Percentiles rank a stretch among this genome's conserved stretches.
phyloP scores from a whole-genome alignment of 1,139 yeast species.

The Magnusiomyces tetraspermus region DNA sequence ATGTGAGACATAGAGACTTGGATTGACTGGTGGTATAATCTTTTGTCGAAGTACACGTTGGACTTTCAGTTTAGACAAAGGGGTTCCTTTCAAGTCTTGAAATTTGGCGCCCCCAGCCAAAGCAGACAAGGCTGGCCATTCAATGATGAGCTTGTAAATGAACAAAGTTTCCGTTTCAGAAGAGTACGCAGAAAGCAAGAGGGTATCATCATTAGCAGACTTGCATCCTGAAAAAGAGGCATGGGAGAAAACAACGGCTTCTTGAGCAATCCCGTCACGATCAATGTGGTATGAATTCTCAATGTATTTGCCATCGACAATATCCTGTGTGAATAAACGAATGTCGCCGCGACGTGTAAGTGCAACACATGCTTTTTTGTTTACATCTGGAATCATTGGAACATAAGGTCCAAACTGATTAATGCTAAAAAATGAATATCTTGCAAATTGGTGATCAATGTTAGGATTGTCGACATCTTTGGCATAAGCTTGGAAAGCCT shows the following conservation, averaged over 20 bases:
- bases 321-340: constrained; percentile 30
- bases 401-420: constrained; percentile 56
- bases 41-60: constrained; percentile 11
- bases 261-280: constrained; percentile 11
- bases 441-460: constrained; percentile 9
- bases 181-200: constrained; percentile 44
- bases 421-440: constrained; percentile 42
- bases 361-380: constrained; percentile 51
- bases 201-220: constrained; percentile 33
- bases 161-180: constrained; percentile 36
- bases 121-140: constrained; percentile 44
- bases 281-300: constrained; percentile 25
- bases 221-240: constrained; percentile 55
- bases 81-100: constrained; percentile 2
- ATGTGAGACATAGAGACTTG: constrained; percentile 22
- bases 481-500: constrained; percentile 9
- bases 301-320: constrained; percentile 24
- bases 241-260: constrained; percentile 27
- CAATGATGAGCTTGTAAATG: constrained; percentile 42
- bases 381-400: constrained; percentile 40
- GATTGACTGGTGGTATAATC: constrained; percentile 10
- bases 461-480: constrained; percentile 3
- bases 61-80: constrained; percentile 9
- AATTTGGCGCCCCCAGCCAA: constrained; percentile 5
- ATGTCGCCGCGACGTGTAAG: constrained; percentile 57